Percentiles rank a stretch among this genome's conserved stretches.
Evolutionary conservation across 2,329 filamentous ascomycete genomes (phyloP).

Genomic region (Tympanopsis confertula): DNA sequence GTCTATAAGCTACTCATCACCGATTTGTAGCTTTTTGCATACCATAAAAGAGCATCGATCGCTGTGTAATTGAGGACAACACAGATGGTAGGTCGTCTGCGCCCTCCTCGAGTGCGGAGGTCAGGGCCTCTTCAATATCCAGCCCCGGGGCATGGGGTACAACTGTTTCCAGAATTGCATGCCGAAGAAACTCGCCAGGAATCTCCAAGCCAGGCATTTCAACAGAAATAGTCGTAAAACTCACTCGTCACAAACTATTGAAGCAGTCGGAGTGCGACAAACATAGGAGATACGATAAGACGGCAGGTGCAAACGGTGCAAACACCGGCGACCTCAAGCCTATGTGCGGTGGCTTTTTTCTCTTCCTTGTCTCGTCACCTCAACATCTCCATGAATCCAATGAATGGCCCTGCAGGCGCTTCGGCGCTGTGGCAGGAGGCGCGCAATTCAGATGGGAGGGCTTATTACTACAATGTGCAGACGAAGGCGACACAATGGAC

Average conservation of each 20-base stretch:
- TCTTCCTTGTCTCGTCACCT: no score
- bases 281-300: not conserved
- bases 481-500: slow-evolving; percentile 90
- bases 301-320: not conserved
- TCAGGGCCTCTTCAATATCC: slow-evolving; percentile 24
- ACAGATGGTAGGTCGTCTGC: slow-evolving; percentile 28
- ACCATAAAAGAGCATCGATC: slow-evolving; percentile 39
- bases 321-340: not conserved
- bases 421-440: slow-evolving; percentile 67
- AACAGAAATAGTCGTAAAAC: not conserved
- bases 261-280: not conserved
- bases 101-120: slow-evolving; percentile 27
- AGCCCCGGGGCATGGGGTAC: slow-evolving; percentile 25
- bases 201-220: not conserved
- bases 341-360: no score
- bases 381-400: not conserved
- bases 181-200: slow-evolving; percentile 21
- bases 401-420: slow-evolving; percentile 11
- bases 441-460: slow-evolving; percentile 67
- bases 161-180: slow-evolving; percentile 27
- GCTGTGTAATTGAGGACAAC: slow-evolving; percentile 33
- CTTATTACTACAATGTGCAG: slow-evolving; percentile 80
- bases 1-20: slow-evolving; percentile 18
- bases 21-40: slow-evolving; percentile 6
- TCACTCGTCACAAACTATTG: not conserved